Evolutionary conservation across 2,329 filamentous ascomycete species (phyloP).

Genomic region (Penicillium crustosum): DNA sequence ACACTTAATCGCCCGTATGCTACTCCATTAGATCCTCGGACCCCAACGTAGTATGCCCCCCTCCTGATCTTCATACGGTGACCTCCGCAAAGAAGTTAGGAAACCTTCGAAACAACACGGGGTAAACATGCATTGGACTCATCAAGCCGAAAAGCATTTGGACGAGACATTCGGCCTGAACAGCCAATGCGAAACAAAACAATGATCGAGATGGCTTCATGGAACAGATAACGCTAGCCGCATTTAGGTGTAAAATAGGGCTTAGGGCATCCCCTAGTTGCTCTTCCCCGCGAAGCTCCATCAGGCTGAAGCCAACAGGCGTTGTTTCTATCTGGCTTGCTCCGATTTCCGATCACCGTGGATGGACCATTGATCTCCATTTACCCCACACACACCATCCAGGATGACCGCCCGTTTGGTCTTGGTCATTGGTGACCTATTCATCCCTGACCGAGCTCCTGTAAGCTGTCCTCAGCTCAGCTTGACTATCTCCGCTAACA

Average conservation of each 20-base stretch:
- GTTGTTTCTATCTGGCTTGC: conserved; percentile 3
- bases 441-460: conserved; percentile 88
- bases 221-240: conserved; percentile 7
- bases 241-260: conserved; percentile 9
- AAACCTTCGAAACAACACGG: not conserved
- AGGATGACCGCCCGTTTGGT: conserved; percentile 80
- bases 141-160: conserved; percentile 12
- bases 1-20: no score
- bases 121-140: conserved; percentile 9
- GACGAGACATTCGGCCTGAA: conserved; percentile 15
- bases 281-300: conserved; percentile 23
- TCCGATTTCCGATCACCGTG: conserved; percentile 13
- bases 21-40: not conserved
- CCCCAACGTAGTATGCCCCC: conserved; percentile 14
- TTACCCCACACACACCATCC: conserved; percentile 17
- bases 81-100: conserved; percentile 13
- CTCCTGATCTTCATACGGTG: conserved; percentile 12
- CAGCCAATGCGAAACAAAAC: conserved; percentile 18
- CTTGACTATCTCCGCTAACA: conserved; percentile 20
- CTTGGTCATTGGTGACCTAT: conserved; percentile 87
- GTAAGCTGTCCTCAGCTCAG: conserved; percentile 46
- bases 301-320: conserved; percentile 11
- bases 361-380: conserved; percentile 31
- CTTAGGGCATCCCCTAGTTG: conserved; percentile 18
- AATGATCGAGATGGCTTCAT: not conserved